A percentile compares a stretch with the other conserved stretches of the same genome.
These are phyloP conservation scores for Erysimum pusillum DNA, from an alignment of 441 rosid genomes.

Conservation along the genomic window DNA sequence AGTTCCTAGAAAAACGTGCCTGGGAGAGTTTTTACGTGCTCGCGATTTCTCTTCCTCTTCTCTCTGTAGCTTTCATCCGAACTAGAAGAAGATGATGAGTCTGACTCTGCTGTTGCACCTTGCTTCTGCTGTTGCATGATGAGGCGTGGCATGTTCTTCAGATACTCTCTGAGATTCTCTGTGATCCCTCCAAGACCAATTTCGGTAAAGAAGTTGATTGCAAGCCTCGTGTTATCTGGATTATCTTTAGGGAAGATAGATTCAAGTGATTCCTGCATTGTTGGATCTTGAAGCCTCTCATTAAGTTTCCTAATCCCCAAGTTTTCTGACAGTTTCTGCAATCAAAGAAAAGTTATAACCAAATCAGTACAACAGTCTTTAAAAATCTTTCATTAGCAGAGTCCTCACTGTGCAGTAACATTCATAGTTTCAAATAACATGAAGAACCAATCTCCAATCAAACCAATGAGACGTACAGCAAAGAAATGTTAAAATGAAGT, in stretches of 20 bases:
- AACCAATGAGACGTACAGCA: no score
- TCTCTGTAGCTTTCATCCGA: constrained; percentile 57
- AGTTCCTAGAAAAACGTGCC: no score
- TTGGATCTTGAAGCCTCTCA: constrained; percentile 72
- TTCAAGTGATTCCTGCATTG: constrained; percentile 73
- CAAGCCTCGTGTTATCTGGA: constrained; percentile 81
- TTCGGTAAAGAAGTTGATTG: constrained; percentile 91
- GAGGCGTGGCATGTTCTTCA: no score
- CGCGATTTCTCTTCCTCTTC: constrained; percentile 44
- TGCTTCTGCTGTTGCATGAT: constrained; percentile 72
- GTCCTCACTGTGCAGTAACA: no score
- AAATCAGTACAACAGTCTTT: no score
- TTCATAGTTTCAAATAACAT: no score
- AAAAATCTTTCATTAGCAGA: no score
- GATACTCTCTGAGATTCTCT: constrained; percentile 79
- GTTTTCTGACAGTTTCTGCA: constrained; percentile 84
- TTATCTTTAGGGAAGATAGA: constrained; percentile 87
- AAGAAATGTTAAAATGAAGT: no score
- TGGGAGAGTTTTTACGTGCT: no score
- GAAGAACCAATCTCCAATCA: no score
- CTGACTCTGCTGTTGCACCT: constrained; percentile 60
- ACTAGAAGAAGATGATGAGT: constrained; percentile 30
- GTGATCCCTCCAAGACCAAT: constrained; percentile 95
- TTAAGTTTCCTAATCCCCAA: constrained; percentile 85
- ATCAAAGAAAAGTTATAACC: no score